These are phyloP conservation scores for Wickerhamomyces ciferrii DNA, from an alignment of 805 yeast species.

Conservation along the genomic window DNA sequence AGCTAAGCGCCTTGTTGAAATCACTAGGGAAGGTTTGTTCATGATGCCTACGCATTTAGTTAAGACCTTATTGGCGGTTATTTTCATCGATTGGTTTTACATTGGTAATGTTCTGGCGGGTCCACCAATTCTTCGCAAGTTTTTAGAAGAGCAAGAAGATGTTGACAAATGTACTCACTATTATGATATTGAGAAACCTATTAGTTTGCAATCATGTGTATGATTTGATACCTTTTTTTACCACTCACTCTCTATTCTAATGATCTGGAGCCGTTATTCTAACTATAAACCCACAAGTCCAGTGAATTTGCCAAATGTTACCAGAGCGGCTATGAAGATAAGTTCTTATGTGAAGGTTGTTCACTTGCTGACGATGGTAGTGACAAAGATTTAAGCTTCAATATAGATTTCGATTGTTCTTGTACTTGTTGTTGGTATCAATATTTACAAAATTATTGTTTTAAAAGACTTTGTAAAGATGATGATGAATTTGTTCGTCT, in stretches of 20 bases:
- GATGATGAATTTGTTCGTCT: constrained; percentile 9
- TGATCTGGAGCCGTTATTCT: background rate
- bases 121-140: background rate
- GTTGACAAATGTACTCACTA: constrained; percentile 1
- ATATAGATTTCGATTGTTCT: constrained; percentile 15
- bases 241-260: no score
- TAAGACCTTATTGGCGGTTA: background rate
- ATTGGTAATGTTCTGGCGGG: background rate
- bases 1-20: background rate
- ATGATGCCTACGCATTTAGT: background rate
- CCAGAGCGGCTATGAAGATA: constrained; percentile 15
- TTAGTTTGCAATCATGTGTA: constrained; percentile 12
- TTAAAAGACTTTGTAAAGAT: constrained; percentile 16
- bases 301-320: constrained; percentile 14
- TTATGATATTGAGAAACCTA: constrained; percentile 3
- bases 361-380: constrained; percentile 10
- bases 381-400: background rate
- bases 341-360: constrained; percentile 21
- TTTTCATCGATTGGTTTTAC: background rate
- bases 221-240: constrained; percentile 5
- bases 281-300: constrained; percentile 3
- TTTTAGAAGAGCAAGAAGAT: background rate
- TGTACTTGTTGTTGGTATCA: constrained; percentile 21
- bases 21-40: background rate
- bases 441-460: constrained; percentile 19